Evolutionary conservation across 169 alveolate genomes (phyloP).

Genomic region (Eimeria acervulina): DNA sequence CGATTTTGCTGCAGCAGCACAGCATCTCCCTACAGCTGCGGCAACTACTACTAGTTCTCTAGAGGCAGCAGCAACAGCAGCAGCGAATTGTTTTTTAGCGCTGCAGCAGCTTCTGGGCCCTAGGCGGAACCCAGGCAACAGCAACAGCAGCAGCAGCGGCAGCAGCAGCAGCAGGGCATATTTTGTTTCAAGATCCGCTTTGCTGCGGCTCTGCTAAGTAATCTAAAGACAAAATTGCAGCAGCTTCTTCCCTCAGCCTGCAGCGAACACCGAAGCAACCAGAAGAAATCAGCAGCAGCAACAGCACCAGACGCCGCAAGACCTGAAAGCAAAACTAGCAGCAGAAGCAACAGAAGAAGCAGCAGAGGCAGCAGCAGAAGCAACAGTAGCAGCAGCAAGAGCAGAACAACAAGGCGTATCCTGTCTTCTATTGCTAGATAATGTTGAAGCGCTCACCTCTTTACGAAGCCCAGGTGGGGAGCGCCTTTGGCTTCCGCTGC

Average conservation of each 20-base stretch:
- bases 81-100: neutral
- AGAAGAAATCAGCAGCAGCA: neutral
- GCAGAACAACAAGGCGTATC: neutral
- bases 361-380: neutral
- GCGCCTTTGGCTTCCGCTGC: neutral
- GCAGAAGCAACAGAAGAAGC: neutral
- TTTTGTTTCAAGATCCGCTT: neutral
- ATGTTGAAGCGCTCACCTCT: too few relatives aligned
- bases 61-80: slow-evolving; percentile 38
- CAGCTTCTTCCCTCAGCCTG: slow-evolving; percentile 6
- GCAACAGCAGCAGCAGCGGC: slow-evolving; percentile 3
- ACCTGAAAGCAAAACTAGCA: neutral
- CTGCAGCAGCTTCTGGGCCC: slow-evolving; percentile 3
- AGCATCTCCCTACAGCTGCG: too few relatives aligned
- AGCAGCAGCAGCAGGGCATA: neutral
- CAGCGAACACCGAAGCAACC: neutral
- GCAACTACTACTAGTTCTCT: too few relatives aligned
- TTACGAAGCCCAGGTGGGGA: neutral
- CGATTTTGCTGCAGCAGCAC: neutral
- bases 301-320: neutral
- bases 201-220: slow-evolving; percentile 12
- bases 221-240: slow-evolving; percentile 5
- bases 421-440: too few relatives aligned
- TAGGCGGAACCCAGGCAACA: neutral
- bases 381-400: neutral